phyloP scores from a whole-genome alignment of 306 rosid genomes.

The Trifolium pratense region DNA sequence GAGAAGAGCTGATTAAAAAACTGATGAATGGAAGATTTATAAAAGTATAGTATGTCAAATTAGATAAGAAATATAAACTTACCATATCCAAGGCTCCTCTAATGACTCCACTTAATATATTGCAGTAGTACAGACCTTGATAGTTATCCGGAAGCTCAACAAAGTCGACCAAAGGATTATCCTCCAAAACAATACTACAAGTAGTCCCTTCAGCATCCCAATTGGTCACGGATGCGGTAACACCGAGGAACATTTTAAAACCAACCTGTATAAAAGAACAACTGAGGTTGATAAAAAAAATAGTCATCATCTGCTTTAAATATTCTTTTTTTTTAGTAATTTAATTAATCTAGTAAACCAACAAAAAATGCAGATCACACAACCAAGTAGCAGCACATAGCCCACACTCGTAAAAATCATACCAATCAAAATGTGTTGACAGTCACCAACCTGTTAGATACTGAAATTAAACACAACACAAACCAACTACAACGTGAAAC shows the following conservation, averaged over 20 bases:
- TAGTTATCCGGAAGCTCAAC: conserved; percentile 97
- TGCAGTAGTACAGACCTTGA: conserved; percentile 96
- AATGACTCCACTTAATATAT: conserved; percentile 88
- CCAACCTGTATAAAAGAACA: conserved; percentile 68
- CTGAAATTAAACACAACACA: conserved; percentile 28
- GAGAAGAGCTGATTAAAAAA: background rate
- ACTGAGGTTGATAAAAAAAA: conserved; percentile 21
- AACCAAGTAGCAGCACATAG: conserved; percentile 26
- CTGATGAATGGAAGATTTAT: background rate
- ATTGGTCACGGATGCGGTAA: conserved; percentile 86
- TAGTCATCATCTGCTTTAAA: conserved; percentile 2
- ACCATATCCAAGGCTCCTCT: conserved; percentile 99
- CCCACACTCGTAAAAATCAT: conserved; percentile 9
- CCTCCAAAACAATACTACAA: conserved; percentile 93
- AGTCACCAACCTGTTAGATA: conserved; percentile 22
- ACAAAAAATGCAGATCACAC: conserved; percentile 15
- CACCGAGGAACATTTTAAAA: conserved; percentile 94
- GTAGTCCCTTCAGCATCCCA: conserved; percentile 97
- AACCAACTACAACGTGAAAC: conserved; percentile 5
- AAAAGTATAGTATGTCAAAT: conserved; percentile 6
- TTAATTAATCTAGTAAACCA: conserved; percentile 16
- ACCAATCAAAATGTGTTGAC: conserved; percentile 24
- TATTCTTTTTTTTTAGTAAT: conserved; percentile 4
- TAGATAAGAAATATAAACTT: conserved; percentile 42
- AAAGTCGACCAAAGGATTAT: conserved; percentile 94